Evolutionary conservation across 139 green algal genomes (phyloP), one percentile per base, ranked within the genome.

Genomic region (Pedinophyceae sp.): DNA sequence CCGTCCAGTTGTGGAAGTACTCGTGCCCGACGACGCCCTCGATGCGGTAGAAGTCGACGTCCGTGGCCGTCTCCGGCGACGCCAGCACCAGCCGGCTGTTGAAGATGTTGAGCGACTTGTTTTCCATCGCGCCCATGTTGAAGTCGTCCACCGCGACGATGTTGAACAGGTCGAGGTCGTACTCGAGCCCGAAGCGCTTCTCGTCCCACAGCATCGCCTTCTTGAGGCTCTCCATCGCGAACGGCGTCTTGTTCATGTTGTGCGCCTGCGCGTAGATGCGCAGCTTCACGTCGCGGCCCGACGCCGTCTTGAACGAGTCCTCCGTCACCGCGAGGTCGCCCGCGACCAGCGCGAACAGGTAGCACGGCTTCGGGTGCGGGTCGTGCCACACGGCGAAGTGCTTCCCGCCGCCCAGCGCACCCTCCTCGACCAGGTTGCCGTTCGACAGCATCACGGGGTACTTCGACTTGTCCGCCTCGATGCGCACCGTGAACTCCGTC

Each of bases 81-180:
- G 88, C 88, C 22, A 98, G 69, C 43, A 97, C 84, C 27, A 94
- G 71, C 38, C 81, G 60, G 7, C 61, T 77, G 76, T 94, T 94
- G 74, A 94, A 94, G 58, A 94, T 77, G 73, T 97, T 98, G n/a
- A 98, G 81, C 0, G 58, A 79, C 72, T 97, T 97, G 85, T 97
- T 97, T 75, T 97, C 88, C 88, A 95, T 95, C 25, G 85, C 87
- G 7, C 88, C 89, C 61, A 83, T 82, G 76, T 96, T 97, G 79
- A 98, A 98, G 67, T 95, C 79, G 54, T 89, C 79, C 45, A 94
- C 81, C 3, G 82, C 82, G 28, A 94, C 86, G 48, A 94, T 88
- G 71, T 91, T 89, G 80, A 93, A 93, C 30, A 92, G 62, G 57
- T 88, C 70, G 51, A 98, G 71, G 68, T 98, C 91, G 59, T 98